Evolutionary conservation across 805 yeast species (phyloP).

Genomic region (Wickerhamomyces tratensis): DNA sequence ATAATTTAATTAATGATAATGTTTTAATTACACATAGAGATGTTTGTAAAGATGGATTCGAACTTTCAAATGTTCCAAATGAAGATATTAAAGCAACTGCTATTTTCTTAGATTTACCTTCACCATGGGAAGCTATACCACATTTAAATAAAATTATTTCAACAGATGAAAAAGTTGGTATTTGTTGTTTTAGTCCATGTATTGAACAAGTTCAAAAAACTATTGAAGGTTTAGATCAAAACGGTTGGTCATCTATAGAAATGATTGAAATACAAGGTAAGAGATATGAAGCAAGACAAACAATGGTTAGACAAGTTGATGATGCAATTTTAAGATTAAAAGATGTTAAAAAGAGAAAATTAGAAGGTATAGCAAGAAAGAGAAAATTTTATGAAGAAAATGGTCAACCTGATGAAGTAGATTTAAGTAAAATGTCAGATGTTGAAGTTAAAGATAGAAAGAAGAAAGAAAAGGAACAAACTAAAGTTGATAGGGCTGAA

Average conservation of each 20-base stretch:
- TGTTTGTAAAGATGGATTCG: conserved; percentile 84
- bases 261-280: conserved; percentile 85
- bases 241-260: conserved; percentile 82
- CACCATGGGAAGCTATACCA: conserved; percentile 95
- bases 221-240: conserved; percentile 55
- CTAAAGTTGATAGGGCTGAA: conserved; percentile 34
- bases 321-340: conserved; percentile 74
- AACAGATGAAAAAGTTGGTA: conserved; percentile 41
- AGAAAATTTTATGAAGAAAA: conserved; percentile 21
- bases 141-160: conserved; percentile 52
- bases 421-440: conserved; percentile 7
- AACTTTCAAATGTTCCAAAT: conserved; percentile 27
- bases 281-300: conserved; percentile 84
- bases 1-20: conserved; percentile 15
- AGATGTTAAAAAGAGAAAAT: conserved; percentile 68
- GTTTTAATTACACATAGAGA: conserved; percentile 81
- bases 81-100: conserved; percentile 50
- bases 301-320: conserved; percentile 71
- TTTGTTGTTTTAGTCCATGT: conserved; percentile 97
- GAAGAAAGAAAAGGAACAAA: conserved; percentile 13
- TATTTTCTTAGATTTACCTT: conserved; percentile 85
- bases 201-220: conserved; percentile 94
- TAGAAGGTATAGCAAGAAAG: conserved; percentile 53
- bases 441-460: conserved; percentile 17
- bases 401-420: conserved; percentile 14